Percentiles rank a stretch among this genome's conserved stretches.
These are phyloP conservation scores for Exophiala dermatitidis DNA, from an alignment of 2,329 filamentous ascomycete species.

Conservation along the genomic window DNA sequence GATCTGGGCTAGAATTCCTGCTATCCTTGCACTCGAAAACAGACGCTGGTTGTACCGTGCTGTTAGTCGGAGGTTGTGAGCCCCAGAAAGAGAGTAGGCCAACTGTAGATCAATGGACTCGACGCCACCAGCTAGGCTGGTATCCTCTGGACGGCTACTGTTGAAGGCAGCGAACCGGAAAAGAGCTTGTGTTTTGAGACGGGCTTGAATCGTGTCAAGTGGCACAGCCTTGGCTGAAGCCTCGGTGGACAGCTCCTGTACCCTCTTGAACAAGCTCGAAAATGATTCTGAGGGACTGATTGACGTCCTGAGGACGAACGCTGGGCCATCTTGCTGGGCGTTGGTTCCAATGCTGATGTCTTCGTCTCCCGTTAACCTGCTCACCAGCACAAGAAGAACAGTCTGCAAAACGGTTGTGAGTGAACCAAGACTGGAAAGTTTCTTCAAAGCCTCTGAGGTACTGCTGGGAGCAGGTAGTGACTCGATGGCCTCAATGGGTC, in stretches of 20 bases:
- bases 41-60: slow-evolving; percentile 42
- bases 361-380: slow-evolving; percentile 43
- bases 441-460: slow-evolving; percentile 35
- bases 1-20: slow-evolving; percentile 40
- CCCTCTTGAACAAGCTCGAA: slow-evolving; percentile 35
- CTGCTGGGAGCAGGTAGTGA: slow-evolving; percentile 34
- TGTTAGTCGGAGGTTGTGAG: slow-evolving; percentile 31
- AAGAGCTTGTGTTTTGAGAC: slow-evolving; percentile 32
- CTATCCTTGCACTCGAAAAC: slow-evolving; percentile 41
- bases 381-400: slow-evolving; percentile 40
- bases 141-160: slow-evolving; percentile 28
- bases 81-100: slow-evolving; percentile 32
- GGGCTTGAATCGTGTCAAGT: slow-evolving; percentile 15
- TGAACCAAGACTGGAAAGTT: slow-evolving; percentile 33
- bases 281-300: slow-evolving; percentile 39
- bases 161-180: slow-evolving; percentile 44
- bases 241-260: slow-evolving; percentile 28
- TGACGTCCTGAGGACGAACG: slow-evolving; percentile 41
- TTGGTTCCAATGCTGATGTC: slow-evolving; percentile 44
- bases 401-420: slow-evolving; percentile 39
- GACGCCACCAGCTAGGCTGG: slow-evolving; percentile 25
- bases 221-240: slow-evolving; percentile 12
- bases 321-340: slow-evolving; percentile 37
- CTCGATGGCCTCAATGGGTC: slow-evolving; percentile 39
- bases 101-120: slow-evolving; percentile 40